Conservation (phyloP, 129 eudicot species). For the Lonicera japonica region DNA sequence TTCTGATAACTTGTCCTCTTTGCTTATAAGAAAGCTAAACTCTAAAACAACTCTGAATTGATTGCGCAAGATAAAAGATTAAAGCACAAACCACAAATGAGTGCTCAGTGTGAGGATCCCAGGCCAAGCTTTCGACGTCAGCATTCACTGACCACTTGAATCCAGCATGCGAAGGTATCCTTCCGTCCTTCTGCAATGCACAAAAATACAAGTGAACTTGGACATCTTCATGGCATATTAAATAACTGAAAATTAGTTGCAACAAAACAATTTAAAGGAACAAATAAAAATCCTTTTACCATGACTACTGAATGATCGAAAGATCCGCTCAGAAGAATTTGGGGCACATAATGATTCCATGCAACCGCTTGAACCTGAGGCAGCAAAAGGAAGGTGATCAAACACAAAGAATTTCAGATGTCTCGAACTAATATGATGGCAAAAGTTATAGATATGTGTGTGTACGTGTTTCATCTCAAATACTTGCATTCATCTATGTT, state of each 20-base stretch:
- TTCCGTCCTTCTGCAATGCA: constrained; percentile 60
- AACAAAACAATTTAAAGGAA: not conserved
- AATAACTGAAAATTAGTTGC: not conserved
- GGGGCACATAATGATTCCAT: constrained; percentile 66
- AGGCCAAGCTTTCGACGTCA: constrained; percentile 56
- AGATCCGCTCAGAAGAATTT: constrained; percentile 88
- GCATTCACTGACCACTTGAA: constrained; percentile 71
- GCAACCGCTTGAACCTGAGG: constrained; percentile 91
- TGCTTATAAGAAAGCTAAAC: too few relatives aligned
- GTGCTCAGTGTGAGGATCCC: constrained; percentile 63
- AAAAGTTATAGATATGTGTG: not conserved
- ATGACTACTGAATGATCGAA: constrained; percentile 82
- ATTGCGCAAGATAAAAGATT: not conserved
- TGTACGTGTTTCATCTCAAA: too few relatives aligned
- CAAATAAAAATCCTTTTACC: constrained; percentile 29
- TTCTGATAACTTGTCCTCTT: too few relatives aligned
- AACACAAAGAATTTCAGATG: constrained; percentile 3
- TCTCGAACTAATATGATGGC: not conserved
- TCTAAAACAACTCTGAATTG: too few relatives aligned
- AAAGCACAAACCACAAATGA: constrained; percentile 57
- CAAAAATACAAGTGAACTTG: constrained; percentile 1
- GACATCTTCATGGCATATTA: not conserved
- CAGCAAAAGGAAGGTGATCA: not conserved
- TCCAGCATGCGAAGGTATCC: constrained; percentile 61
- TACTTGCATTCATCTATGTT: too few relatives aligned